Evolutionary conservation across 257 asterid species (phyloP).

Genomic region (Primulina huaijiensis): DNA sequence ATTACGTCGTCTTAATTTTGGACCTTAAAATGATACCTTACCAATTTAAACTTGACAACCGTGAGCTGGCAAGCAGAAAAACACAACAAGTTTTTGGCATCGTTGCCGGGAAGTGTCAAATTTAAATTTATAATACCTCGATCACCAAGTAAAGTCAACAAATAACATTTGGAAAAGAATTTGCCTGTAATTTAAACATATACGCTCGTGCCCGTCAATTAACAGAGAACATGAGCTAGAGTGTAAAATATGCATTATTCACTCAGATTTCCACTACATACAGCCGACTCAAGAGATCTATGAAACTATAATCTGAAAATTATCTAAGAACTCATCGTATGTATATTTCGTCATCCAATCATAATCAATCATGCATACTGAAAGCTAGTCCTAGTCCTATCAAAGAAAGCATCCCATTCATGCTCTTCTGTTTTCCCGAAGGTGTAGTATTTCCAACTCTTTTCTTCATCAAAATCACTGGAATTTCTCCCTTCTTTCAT

Average conservation of each 20-base stretch:
- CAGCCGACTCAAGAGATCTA: not conserved
- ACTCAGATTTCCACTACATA: not conserved
- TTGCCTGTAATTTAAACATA: no score
- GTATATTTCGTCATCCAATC: not conserved
- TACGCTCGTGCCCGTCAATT: not conserved
- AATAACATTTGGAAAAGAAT: no score
- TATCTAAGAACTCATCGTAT: not conserved
- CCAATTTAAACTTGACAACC: no score
- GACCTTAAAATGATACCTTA: no score
- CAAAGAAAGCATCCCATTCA: conserved; percentile 74
- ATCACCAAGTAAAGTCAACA: no score
- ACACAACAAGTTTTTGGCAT: no score
- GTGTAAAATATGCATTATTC: not conserved
- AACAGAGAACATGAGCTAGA: not conserved
- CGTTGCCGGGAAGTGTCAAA: no score
- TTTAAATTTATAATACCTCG: no score
- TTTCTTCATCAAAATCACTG: conserved; percentile 49
- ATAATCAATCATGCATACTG: not conserved
- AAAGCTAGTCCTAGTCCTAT: conserved; percentile 33
- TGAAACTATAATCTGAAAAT: not conserved
- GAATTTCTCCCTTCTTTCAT: conserved; percentile 37
- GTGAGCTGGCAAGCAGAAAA: no score
- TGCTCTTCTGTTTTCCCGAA: conserved; percentile 57
- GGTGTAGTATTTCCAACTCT: conserved; percentile 75
- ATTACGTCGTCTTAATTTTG: no score